Conservation (phyloP, 1,284 basidiomycete genomes). For the Austroboletus niveus region DNA sequence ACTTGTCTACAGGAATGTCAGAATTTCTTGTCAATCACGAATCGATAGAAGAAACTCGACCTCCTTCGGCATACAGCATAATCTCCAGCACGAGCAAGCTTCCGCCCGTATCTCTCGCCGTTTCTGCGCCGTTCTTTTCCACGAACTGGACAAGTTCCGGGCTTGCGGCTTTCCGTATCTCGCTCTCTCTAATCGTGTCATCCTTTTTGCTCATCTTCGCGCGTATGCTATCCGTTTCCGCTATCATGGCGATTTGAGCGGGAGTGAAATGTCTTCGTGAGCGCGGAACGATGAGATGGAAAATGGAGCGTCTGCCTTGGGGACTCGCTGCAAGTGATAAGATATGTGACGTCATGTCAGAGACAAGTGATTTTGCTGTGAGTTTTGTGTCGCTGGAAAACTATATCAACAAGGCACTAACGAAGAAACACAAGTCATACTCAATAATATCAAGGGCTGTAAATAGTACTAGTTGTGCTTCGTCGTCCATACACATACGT, state of each 20-base stretch:
- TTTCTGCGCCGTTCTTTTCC: conserved; percentile 51
- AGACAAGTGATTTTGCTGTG: conserved; percentile 72
- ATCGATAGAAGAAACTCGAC: conserved; percentile 41
- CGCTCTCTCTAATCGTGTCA: conserved; percentile 53
- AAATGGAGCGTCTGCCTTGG: conserved; percentile 73
- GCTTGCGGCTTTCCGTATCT: conserved; percentile 70
- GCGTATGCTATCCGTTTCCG: conserved; percentile 58
- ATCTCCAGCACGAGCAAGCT: conserved; percentile 76
- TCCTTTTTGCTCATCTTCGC: conserved; percentile 81
- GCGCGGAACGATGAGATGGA: conserved; percentile 80
- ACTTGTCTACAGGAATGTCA: conserved; percentile 59
- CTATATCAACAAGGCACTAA: conserved; percentile 5
- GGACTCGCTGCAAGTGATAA: conserved; percentile 53
- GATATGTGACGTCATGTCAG: conserved; percentile 57
- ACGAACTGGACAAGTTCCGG: conserved; percentile 68
- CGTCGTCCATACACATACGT: conserved; percentile 81
- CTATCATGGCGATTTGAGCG: conserved; percentile 63
- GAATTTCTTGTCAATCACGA: background rate
- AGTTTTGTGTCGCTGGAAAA: conserved; percentile 79
- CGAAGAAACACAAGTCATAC: conserved; percentile 41
- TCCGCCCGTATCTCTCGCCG: conserved; percentile 73
- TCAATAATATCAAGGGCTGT: conserved; percentile 86
- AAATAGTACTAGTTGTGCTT: conserved; percentile 86
- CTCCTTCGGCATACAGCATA: conserved; percentile 79
- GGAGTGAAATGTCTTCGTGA: conserved; percentile 82